Base-by-base conservation (phyloP, 306 rosid genomes). In the Herpetospermum pedunculosum region DNA sequence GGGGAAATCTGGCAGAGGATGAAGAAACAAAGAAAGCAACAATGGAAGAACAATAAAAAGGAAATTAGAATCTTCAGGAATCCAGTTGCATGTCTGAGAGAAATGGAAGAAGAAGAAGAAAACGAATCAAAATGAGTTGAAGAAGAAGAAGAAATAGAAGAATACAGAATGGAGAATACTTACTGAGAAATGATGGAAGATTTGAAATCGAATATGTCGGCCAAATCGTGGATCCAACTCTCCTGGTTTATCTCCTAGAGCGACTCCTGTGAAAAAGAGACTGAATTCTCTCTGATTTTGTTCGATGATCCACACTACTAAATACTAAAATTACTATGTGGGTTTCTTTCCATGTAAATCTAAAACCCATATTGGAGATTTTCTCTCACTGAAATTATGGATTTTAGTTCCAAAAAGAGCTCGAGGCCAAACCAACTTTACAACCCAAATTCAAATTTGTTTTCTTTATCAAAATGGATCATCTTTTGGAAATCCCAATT, bases 171-270 rank as follows among this genome's bases (percentile, higher is more conserved):
- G 2, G 6, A 18, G 44, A 60, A 32, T 19, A 32, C 58, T 29
- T 37, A 64, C 11, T 2, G 38, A 12, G 28, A 5, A 30, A 6
- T 6, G n/a, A n/a, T n/a, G n/a, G n/a, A n/a, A n/a, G n/a, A n/a
- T 88, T 88, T 82, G 83, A 49, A 77, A 21, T 58, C 81, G 15
- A 8, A 69, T 75, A 84, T 64, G 1, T 87, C 64, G 87, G 81
- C 93, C 80, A 85, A 83, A 91, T 85, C 70, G 80, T 89, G 86
- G 92, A 87, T 84, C 88, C 79, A 83, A n/a, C 83, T 67, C 85
- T 69, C 87, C 89, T 81, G 48, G 50, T 76, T 90, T 84, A 77
- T 43, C 55, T 80, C 77, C 87, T 85, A 81, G 80, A 83, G 78
- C 80, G 75, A 85, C 92, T 87, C 89, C 74, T 63, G 2, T 11